These are phyloP conservation scores for Colletotrichum simmondsii DNA, from an alignment of 2,329 filamentous ascomycete genomes.

Conservation along the genomic window DNA sequence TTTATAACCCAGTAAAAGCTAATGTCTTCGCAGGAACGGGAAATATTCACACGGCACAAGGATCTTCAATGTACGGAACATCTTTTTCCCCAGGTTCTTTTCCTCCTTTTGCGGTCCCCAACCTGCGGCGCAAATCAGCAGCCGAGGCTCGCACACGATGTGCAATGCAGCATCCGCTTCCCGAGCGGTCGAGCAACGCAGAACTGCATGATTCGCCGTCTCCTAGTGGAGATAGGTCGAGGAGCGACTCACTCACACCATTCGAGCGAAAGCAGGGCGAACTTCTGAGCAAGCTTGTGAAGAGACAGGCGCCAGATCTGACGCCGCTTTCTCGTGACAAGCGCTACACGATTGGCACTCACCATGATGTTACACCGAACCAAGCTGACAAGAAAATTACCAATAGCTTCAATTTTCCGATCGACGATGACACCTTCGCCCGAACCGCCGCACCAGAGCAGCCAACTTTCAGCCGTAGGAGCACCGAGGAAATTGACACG, in stretches of 20 bases:
- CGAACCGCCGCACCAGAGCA: slow-evolving; percentile 47
- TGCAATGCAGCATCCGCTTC: background rate
- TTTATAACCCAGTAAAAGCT: background rate
- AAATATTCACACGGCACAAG: slow-evolving; percentile 38
- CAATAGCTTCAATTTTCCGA: slow-evolving; percentile 63
- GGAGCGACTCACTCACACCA: slow-evolving; percentile 42
- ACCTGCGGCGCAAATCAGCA: background rate
- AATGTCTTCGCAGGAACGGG: background rate
- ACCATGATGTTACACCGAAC: slow-evolving; percentile 14
- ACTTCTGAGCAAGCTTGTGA: slow-evolving; percentile 50
- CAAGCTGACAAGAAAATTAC: slow-evolving; percentile 46
- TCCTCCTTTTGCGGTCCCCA: slow-evolving; percentile 9
- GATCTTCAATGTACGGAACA: slow-evolving; percentile 60
- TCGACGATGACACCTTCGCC: slow-evolving; percentile 54
- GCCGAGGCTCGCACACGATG: background rate
- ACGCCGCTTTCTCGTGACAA: slow-evolving; percentile 19
- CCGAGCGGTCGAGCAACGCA: background rate
- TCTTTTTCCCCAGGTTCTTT: slow-evolving; percentile 31
- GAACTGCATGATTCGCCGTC: slow-evolving; percentile 19
- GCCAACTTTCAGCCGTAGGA: slow-evolving; percentile 59
- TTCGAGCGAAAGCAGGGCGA: slow-evolving; percentile 54
- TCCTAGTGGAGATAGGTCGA: slow-evolving; percentile 34
- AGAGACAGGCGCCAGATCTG: slow-evolving; percentile 38
- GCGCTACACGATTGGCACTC: slow-evolving; percentile 19
- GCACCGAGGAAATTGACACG: slow-evolving; percentile 71